A percentile compares a stretch with the other conserved stretches of the same genome.
Conservation (phyloP, 495 filamentous ascomycete genomes). For the Durotheca rogersii region DNA sequence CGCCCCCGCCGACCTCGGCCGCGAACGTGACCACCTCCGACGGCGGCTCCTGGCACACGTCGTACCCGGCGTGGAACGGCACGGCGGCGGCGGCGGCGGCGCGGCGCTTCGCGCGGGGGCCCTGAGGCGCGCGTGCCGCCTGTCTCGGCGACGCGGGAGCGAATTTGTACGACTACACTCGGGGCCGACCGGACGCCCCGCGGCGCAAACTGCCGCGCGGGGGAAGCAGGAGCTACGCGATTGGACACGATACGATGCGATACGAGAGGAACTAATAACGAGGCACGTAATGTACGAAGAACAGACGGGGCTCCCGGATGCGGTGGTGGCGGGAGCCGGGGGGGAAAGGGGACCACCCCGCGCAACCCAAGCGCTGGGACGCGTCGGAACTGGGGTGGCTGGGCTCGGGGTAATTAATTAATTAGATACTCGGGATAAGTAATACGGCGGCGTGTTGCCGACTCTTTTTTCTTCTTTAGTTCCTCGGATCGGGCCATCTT, state of each 20-base stretch:
- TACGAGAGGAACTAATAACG: constrained; percentile 22
- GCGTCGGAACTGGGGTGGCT: constrained; percentile 11
- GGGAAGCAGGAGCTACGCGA: no score
- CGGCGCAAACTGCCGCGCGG: no score
- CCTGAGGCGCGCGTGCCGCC: no score
- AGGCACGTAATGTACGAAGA: constrained; percentile 24
- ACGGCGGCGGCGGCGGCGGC: no score
- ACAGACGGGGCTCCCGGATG: no score
- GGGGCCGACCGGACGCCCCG: no score
- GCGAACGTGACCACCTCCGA: constrained; percentile 29
- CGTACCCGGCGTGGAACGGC: constrained; percentile 44
- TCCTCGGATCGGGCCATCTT: neutral
- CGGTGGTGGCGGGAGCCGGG: no score
- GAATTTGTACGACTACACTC: no score
- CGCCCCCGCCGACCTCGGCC: constrained; percentile 19
- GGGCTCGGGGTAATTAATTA: neutral
- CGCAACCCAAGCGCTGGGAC: constrained; percentile 37
- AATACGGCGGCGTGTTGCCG: neutral
- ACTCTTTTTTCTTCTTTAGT: neutral
- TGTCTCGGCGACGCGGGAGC: no score
- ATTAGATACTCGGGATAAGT: no score
- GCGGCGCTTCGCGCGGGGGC: no score
- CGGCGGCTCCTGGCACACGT: constrained; percentile 42
- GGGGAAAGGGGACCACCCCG: no score
- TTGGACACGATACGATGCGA: neutral